phyloP scores from a whole-genome alignment of 1,284 basidiomycete species.

The Heliocybe sulcata region DNA sequence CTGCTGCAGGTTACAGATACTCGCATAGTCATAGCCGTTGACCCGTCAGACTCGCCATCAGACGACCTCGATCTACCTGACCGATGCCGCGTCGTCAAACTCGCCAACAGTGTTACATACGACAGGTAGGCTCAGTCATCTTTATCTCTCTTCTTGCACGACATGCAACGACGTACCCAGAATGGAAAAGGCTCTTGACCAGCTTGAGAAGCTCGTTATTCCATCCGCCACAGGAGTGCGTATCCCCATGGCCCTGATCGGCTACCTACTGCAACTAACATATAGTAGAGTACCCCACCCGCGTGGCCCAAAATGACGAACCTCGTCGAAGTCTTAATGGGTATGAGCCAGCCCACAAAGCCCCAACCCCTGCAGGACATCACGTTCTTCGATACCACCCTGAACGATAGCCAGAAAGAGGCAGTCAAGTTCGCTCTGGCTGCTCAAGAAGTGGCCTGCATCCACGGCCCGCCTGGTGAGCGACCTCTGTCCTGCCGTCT shows the following conservation, averaged over 20 bases:
- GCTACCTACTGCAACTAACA: neutral
- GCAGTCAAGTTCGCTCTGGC: slow-evolving; percentile 74
- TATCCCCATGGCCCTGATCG: neutral
- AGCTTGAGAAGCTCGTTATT: slow-evolving; percentile 43
- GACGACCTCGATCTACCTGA: slow-evolving; percentile 79
- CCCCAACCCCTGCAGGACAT: slow-evolving; percentile 31
- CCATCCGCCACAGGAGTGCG: slow-evolving; percentile 20
- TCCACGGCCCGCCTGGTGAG: slow-evolving; percentile 94
- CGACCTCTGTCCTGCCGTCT: neutral
- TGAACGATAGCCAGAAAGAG: slow-evolving; percentile 82
- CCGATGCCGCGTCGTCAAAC: slow-evolving; percentile 76
- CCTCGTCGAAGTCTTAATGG: slow-evolving; percentile 63
- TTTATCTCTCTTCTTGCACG: neutral
- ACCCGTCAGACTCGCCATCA: slow-evolving; percentile 44
- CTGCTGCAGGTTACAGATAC: slow-evolving; percentile 60
- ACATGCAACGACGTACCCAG: slow-evolving; percentile 27
- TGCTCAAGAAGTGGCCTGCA: slow-evolving; percentile 77
- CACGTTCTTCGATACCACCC: slow-evolving; percentile 66
- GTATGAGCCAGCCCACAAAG: slow-evolving; percentile 39
- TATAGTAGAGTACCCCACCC: slow-evolving; percentile 19
- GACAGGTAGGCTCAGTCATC: slow-evolving; percentile 60
- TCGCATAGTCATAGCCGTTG: slow-evolving; percentile 71
- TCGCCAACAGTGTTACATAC: slow-evolving; percentile 89
- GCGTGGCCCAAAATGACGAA: slow-evolving; percentile 33
- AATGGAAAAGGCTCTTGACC: slow-evolving; percentile 76